Conservation (phyloP, 352 stramenopile species). For the Pythium apleroticum region DNA sequence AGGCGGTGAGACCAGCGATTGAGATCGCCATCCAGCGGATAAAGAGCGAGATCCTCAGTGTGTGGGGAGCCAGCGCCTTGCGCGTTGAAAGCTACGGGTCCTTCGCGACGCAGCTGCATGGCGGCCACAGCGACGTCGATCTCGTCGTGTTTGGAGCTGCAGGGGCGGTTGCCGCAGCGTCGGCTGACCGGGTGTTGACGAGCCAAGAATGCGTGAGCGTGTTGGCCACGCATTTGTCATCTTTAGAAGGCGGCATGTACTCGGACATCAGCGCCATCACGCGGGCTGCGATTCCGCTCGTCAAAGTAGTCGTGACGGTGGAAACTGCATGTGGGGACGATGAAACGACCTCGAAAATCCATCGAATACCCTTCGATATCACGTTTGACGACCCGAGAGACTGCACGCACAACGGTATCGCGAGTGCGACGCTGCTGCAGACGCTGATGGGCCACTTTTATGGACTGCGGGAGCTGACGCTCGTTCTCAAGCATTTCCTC, state of each 20-base stretch:
- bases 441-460: slow-evolving; percentile 69
- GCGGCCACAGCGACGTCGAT: slow-evolving; percentile 71
- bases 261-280: slow-evolving; percentile 69
- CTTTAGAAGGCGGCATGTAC: slow-evolving; percentile 15
- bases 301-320: slow-evolving; percentile 70
- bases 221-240: slow-evolving; percentile 30
- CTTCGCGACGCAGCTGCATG: slow-evolving; percentile 69
- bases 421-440: slow-evolving; percentile 70
- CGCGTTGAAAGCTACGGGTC: slow-evolving; percentile 75
- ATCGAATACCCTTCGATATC: slow-evolving; percentile 74
- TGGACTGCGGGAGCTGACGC: slow-evolving; percentile 74
- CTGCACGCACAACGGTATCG: slow-evolving; percentile 66
- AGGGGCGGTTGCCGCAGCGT: background rate
- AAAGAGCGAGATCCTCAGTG: slow-evolving; percentile 37
- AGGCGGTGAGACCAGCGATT: slow-evolving; percentile 39
- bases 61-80: slow-evolving; percentile 45
- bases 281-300: slow-evolving; percentile 65
- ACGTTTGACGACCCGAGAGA: slow-evolving; percentile 75
- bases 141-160: slow-evolving; percentile 67
- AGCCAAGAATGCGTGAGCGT: slow-evolving; percentile 55
- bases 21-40: slow-evolving; percentile 53
- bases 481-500: slow-evolving; percentile 91
- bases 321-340: background rate
- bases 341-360: slow-evolving; percentile 11
- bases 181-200: background rate